Base-by-base conservation (phyloP, 345 rosid genomes). In the Carallia pectinifolia region DNA sequence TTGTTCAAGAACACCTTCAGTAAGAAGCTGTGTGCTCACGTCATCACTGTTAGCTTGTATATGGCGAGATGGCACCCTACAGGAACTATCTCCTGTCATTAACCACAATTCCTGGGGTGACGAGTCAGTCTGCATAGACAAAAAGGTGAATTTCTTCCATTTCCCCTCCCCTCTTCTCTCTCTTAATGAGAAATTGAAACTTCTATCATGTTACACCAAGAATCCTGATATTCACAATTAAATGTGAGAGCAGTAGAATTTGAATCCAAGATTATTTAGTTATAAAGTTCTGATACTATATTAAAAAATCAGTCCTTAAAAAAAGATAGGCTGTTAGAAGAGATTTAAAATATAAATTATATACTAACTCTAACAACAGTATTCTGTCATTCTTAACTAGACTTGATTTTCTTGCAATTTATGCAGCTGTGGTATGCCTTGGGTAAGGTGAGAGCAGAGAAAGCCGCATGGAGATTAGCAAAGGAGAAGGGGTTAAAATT, bases 361-460 rank as follows among this genome's bases (percentile, higher is more conserved):
- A 23, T 23, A 23, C 23, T 23, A 23, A 23, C 23, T 23, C 23
- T 23, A 23, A 23, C 23, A 23, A 23, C 23, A 23, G 23, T 23
- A 23, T 33, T 27, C 16, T 59, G n/a, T 19, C 44, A 18, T 6
- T 38, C 1, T 62, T 17, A 17, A n/a, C 54, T 9, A 38, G 48
- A 9, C 29, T 6, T 40, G 5, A 44, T 44, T 53, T 59, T 27
- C 56, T 61, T 39, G 18, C n/a, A 18, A 58, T 61, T 33, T 48
- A 38, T 48, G 66, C 85, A 91, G 97, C 88, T 91, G 4, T 85
- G 97, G 93, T 88, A 88, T 81, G 95, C 97, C 2, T 72, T 91
- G 72, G 99, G 97, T n/a, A 95, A 91, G 81, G 80, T 90, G n/a
- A 87, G 72, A 76, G 94, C 97, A 2, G 99, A 94, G 85, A 86